Conservation (phyloP, 345 rosid species). For the Angophora floribunda region DNA sequence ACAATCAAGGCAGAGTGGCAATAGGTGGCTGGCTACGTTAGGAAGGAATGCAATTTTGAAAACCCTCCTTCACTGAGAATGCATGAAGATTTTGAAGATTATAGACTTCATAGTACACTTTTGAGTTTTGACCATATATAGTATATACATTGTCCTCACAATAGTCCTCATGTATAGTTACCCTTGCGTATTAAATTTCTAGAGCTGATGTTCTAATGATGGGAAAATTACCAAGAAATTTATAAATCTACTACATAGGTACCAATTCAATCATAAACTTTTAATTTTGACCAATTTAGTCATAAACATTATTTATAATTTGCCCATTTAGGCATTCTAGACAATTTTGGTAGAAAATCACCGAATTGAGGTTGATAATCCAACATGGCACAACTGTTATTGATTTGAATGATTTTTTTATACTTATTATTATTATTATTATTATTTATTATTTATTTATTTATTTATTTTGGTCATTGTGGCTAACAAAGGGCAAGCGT, state of each 20-base stretch:
- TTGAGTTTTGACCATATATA: not conserved
- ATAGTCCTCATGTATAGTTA: not conserved
- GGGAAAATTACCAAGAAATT: not conserved
- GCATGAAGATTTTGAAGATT: not conserved
- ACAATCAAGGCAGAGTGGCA: not conserved
- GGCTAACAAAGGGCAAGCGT: accelerated
- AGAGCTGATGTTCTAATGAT: not conserved
- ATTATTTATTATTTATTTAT: too few species aligned
- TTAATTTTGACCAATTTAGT: not conserved
- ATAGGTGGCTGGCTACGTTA: not conserved
- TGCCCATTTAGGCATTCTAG: not conserved
- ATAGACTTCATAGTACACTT: not conserved
- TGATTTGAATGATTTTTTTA: too few species aligned
- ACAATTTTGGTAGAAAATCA: accelerated
- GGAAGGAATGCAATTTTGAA: not conserved
- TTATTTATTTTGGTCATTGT: not conserved
- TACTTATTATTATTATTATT: accelerated
- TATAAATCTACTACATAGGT: accelerated
- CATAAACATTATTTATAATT: not conserved
- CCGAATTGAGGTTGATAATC: accelerated
- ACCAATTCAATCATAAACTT: accelerated
- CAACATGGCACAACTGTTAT: accelerated
- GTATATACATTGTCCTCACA: not conserved
- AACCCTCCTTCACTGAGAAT: not conserved
- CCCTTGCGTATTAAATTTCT: not conserved